These are phyloP conservation scores for Chaetomiaceae sp. DNA, from an alignment of 2,329 filamentous ascomycete genomes.

Conservation along the genomic window DNA sequence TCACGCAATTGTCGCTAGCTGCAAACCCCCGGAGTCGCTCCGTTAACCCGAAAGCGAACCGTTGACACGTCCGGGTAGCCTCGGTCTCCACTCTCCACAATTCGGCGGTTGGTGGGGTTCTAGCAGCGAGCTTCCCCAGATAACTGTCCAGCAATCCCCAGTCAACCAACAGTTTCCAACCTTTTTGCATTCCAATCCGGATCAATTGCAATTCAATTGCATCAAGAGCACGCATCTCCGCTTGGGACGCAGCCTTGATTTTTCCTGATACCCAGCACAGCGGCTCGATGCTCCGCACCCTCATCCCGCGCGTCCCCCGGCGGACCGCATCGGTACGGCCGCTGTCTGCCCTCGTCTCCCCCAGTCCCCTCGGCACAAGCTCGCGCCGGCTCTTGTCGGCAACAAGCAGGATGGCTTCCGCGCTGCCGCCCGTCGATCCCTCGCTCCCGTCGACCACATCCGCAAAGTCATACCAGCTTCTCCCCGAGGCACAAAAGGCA, in stretches of 20 bases:
- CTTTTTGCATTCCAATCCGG: no score
- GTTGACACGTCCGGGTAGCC: background rate
- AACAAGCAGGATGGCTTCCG: constrained; percentile 48
- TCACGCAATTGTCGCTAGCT: no score
- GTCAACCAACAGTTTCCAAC: no score
- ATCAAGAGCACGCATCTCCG: background rate
- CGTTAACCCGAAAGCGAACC: constrained; percentile 5
- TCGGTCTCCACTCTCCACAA: constrained; percentile 13
- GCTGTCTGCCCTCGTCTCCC: constrained; percentile 7
- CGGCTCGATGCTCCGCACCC: constrained; percentile 25
- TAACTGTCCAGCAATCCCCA: background rate
- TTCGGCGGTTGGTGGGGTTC: constrained; percentile 4
- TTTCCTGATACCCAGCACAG: background rate
- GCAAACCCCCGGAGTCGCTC: background rate
- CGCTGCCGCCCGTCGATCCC: constrained; percentile 48
- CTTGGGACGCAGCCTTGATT: background rate
- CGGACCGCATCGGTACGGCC: constrained; percentile 17
- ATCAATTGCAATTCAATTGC: background rate
- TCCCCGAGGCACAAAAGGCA: constrained; percentile 71
- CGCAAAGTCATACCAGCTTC: constrained; percentile 79
- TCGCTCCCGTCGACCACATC: constrained; percentile 57
- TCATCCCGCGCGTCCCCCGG: constrained; percentile 20
- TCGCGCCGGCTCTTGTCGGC: constrained; percentile 34
- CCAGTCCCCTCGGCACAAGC: background rate
- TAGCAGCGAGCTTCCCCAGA: background rate